Evolutionary conservation across 768 basidiomycete genomes (phyloP).

Genomic region (Mycena sanguinolenta): DNA sequence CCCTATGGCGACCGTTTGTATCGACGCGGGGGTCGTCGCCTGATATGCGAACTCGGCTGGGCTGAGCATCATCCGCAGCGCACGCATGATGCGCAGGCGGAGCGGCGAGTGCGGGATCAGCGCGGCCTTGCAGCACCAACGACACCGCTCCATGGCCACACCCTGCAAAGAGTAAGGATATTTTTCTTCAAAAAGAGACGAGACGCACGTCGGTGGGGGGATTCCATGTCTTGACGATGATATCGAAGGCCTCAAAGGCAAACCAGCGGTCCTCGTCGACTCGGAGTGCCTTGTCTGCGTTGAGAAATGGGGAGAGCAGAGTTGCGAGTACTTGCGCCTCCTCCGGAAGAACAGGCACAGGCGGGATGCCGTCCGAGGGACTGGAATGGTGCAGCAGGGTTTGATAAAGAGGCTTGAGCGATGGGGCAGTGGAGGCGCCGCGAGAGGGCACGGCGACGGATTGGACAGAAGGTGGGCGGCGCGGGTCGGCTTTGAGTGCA

Average conservation of each 20-base stretch:
- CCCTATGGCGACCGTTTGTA: slow-evolving; percentile 66
- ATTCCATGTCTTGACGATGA: slow-evolving; percentile 69
- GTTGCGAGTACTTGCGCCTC: slow-evolving; percentile 72
- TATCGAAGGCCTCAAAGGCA: slow-evolving; percentile 74
- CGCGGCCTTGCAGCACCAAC: slow-evolving; percentile 81
- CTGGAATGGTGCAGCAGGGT: slow-evolving; percentile 61
- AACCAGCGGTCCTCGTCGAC: slow-evolving; percentile 66
- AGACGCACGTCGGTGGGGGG: slow-evolving; percentile 66
- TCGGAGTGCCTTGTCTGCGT: slow-evolving; percentile 47
- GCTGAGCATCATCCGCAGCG: slow-evolving; percentile 62
- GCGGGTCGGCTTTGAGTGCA: slow-evolving; percentile 51
- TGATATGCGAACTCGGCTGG: slow-evolving; percentile 57
- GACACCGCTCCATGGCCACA: slow-evolving; percentile 67
- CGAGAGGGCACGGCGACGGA: slow-evolving; percentile 46
- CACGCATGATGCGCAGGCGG: slow-evolving; percentile 64
- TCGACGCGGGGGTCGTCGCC: slow-evolving; percentile 56
- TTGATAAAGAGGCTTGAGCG: slow-evolving; percentile 60
- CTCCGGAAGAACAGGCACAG: slow-evolving; percentile 60
- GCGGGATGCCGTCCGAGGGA: slow-evolving; percentile 44
- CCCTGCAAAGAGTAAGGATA: slow-evolving; percentile 42
- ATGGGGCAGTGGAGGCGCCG: slow-evolving; percentile 42
- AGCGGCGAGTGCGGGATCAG: slow-evolving; percentile 54
- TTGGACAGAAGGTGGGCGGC: slow-evolving; percentile 60
- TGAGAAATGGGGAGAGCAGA: slow-evolving; percentile 69
- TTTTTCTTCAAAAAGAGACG: not conserved